phyloP scores from a whole-genome alignment of 2,329 filamentous ascomycete species.

The Phialophora macrospora region DNA sequence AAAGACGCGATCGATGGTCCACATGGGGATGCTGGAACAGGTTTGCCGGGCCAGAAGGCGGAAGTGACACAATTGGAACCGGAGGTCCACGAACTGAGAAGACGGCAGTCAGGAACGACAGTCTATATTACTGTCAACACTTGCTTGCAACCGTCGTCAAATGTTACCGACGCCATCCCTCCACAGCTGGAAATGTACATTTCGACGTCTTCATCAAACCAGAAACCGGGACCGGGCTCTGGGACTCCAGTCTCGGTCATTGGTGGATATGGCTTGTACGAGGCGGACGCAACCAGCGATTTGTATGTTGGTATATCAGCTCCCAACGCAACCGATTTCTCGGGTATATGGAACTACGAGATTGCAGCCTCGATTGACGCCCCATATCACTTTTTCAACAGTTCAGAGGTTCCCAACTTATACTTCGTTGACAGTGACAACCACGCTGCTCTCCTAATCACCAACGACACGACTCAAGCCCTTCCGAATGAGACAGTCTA shows the following conservation, averaged over 20 bases:
- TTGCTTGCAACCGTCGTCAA: slow-evolving; percentile 73
- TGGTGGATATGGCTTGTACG: slow-evolving; percentile 72
- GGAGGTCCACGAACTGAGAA: slow-evolving; percentile 29
- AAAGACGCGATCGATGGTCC: slow-evolving; percentile 59
- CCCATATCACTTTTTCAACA: slow-evolving; percentile 65
- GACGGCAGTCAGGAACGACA: slow-evolving; percentile 32
- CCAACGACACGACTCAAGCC: slow-evolving; percentile 69
- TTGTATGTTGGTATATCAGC: slow-evolving; percentile 79
- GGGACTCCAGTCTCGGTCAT: slow-evolving; percentile 59
- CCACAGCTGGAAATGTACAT: slow-evolving; percentile 80
- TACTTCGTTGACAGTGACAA: slow-evolving; percentile 86
- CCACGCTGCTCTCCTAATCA: slow-evolving; percentile 76
- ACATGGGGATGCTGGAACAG: slow-evolving; percentile 44
- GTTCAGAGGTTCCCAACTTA: slow-evolving; percentile 60
- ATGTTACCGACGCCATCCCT: slow-evolving; percentile 57
- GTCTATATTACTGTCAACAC: slow-evolving; percentile 86
- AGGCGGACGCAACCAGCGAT: slow-evolving; percentile 65
- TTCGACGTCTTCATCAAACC: slow-evolving; percentile 68
- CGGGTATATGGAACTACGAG: slow-evolving; percentile 76
- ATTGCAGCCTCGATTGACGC: slow-evolving; percentile 81
- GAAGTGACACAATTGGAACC: slow-evolving; percentile 35
- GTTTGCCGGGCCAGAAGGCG: slow-evolving; percentile 44
- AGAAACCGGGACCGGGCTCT: slow-evolving; percentile 67
- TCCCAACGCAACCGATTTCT: slow-evolving; percentile 66
- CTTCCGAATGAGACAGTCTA: slow-evolving; percentile 55